phyloP scores from a whole-genome alignment of 2,329 filamentous ascomycete genomes.

The Nigrospora sphaerica region DNA sequence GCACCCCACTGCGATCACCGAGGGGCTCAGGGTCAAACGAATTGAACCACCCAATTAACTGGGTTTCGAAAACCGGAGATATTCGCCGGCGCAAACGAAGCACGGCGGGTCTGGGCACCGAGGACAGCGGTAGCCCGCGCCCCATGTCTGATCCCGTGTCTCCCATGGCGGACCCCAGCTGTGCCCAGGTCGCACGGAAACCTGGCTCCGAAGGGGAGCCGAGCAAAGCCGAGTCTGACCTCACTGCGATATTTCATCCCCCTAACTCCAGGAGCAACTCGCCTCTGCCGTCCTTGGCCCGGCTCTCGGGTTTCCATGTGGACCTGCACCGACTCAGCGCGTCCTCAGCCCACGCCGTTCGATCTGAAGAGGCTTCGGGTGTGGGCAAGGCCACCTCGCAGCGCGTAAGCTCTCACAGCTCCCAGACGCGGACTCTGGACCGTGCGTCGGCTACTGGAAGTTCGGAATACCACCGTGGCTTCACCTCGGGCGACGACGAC shows the following conservation, averaged over 20 bases:
- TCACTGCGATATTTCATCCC: slow-evolving; percentile 19
- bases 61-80: slow-evolving; percentile 51
- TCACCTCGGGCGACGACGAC: slow-evolving; percentile 65
- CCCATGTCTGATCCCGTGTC: slow-evolving; percentile 46
- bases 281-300: slow-evolving; percentile 47
- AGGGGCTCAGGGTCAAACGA: slow-evolving; percentile 53
- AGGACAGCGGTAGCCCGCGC: slow-evolving; percentile 36
- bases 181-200: slow-evolving; percentile 13
- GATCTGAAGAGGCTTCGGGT: slow-evolving; percentile 10
- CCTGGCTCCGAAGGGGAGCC: slow-evolving; percentile 13
- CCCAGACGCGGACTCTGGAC: slow-evolving; percentile 33
- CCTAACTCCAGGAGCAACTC: slow-evolving; percentile 33
- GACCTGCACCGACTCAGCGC: slow-evolving; percentile 42
- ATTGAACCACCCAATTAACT: slow-evolving; percentile 47
- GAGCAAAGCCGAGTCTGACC: slow-evolving; percentile 21
- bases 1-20: slow-evolving; percentile 35
- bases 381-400: slow-evolving; percentile 8
- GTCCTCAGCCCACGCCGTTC: slow-evolving; percentile 29
- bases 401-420: slow-evolving; percentile 18
- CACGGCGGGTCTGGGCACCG: slow-evolving; percentile 18
- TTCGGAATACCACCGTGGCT: slow-evolving; percentile 62
- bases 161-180: slow-evolving; percentile 15
- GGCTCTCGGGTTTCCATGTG: slow-evolving; percentile 46
- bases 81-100: slow-evolving; percentile 47
- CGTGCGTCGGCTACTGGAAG: slow-evolving; percentile 59